Conservation (phyloP, 768 basidiomycete species). For the Lentinula edodes region DNA sequence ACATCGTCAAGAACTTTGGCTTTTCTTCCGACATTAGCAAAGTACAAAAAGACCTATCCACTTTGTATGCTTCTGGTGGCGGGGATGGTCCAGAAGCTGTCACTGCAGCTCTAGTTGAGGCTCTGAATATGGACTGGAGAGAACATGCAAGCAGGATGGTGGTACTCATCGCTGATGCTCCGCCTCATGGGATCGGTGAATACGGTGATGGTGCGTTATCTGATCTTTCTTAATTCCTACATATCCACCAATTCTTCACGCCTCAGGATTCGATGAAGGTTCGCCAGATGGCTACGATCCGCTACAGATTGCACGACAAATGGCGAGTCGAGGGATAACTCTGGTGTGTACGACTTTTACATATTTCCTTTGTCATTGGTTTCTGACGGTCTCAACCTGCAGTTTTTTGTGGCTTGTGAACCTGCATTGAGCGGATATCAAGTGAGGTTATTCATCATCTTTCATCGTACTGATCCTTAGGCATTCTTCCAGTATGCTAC, state of each 20-base stretch:
- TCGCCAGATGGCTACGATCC: constrained; percentile 95
- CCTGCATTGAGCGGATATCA: constrained; percentile 92
- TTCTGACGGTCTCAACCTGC: constrained; percentile 1
- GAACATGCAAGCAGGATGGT: constrained; percentile 88
- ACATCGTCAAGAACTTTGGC: constrained; percentile 88
- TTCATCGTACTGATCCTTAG: constrained; percentile 11
- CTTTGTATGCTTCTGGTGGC: constrained; percentile 83
- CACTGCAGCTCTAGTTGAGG: constrained; percentile 87
- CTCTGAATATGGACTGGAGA: constrained; percentile 88
- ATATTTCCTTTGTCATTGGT: too few species aligned
- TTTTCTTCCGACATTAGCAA: constrained; percentile 89
- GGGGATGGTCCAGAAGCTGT: constrained; percentile 97
- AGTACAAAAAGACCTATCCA: constrained; percentile 79
- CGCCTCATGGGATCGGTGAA: constrained; percentile 96
- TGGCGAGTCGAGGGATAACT: constrained; percentile 90
- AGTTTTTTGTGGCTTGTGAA: constrained; percentile 99
- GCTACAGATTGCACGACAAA: constrained; percentile 74
- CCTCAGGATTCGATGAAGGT: constrained; percentile 82
- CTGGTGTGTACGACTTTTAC: constrained; percentile 46
- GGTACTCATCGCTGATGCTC: constrained; percentile 95
- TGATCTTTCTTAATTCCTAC: constrained; percentile 3
- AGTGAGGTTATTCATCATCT: constrained; percentile 34
- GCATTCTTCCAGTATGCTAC: constrained; percentile 63
- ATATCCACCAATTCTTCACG: constrained; percentile 8
- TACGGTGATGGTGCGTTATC: constrained; percentile 79